These are phyloP conservation scores for Rhizophora apiculata DNA, from an alignment of 345 rosid species.

Conservation along the genomic window DNA sequence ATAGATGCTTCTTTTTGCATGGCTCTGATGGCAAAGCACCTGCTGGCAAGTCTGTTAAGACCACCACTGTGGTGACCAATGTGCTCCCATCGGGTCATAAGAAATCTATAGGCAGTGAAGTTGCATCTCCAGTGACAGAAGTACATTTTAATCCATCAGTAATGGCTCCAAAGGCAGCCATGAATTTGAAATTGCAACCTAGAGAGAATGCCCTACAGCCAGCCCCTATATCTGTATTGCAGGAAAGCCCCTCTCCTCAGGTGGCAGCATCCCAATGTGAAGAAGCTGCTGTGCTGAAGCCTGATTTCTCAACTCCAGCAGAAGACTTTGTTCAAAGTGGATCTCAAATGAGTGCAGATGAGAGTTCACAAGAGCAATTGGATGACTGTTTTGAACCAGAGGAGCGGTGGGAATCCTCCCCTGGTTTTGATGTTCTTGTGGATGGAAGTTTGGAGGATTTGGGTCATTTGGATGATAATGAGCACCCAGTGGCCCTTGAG, in stretches of 20 bases:
- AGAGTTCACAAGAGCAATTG: conserved; percentile 11
- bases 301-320: conserved; percentile 21
- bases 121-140: conserved; percentile 12
- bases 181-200: conserved; percentile 7
- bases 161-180: conserved; percentile 16
- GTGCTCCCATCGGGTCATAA: conserved; percentile 21
- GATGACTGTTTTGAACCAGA: conserved; percentile 16
- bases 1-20: conserved; percentile 22
- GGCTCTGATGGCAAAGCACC: conserved; percentile 20
- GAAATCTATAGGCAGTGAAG: conserved; percentile 12
- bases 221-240: background rate
- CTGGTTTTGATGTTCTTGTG: conserved; percentile 32
- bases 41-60: conserved; percentile 21
- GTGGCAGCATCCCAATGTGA: background rate
- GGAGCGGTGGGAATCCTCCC: conserved; percentile 25
- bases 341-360: conserved; percentile 16
- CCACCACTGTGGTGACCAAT: conserved; percentile 11
- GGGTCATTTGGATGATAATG: conserved; percentile 27
- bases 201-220: conserved; percentile 14
- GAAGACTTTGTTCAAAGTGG: conserved; percentile 6
- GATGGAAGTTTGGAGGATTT: conserved; percentile 14
- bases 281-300: conserved; percentile 12
- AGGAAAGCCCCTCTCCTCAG: background rate
- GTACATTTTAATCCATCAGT: conserved; percentile 7
- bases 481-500: conserved; percentile 23